These are phyloP conservation scores for Ceriops zippeliana DNA, from an alignment of 345 rosid genomes.

Conservation along the genomic window DNA sequence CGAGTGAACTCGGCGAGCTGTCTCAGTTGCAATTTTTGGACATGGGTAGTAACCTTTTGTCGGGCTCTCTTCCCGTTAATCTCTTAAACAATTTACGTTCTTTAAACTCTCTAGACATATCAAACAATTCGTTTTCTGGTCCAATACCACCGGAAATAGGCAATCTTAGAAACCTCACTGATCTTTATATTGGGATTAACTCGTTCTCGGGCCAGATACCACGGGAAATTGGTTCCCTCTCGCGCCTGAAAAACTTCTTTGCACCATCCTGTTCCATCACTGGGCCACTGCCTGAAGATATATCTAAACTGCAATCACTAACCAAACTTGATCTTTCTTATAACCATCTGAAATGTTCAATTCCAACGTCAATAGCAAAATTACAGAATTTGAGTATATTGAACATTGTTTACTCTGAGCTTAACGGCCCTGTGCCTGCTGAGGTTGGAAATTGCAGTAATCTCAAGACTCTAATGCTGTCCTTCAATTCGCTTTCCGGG, in stretches of 20 bases:
- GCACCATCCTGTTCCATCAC: slow-evolving; percentile 53
- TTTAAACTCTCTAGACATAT: slow-evolving; percentile 56
- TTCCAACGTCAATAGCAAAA: slow-evolving; percentile 57
- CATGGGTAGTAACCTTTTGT: slow-evolving; percentile 53
- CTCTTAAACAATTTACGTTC: slow-evolving; percentile 43
- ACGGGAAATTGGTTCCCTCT: slow-evolving; percentile 58
- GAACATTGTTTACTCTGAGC: slow-evolving; percentile 52
- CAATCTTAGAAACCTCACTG: slow-evolving; percentile 46
- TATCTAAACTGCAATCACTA: slow-evolving; percentile 43
- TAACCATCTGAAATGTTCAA: slow-evolving; percentile 65
- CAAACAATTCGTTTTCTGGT: slow-evolving; percentile 71
- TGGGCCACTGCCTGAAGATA: slow-evolving; percentile 70
- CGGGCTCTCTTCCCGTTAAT: slow-evolving; percentile 51
- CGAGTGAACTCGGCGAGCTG: slow-evolving; percentile 45
- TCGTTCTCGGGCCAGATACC: slow-evolving; percentile 65
- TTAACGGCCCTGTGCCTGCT: slow-evolving; percentile 63
- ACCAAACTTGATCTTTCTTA: slow-evolving; percentile 70
- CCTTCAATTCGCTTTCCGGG: slow-evolving; percentile 71
- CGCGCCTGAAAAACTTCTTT: slow-evolving; percentile 47
- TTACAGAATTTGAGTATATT: slow-evolving; percentile 46
- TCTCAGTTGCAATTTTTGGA: slow-evolving; percentile 51
- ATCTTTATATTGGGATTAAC: slow-evolving; percentile 69
- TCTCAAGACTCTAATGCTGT: slow-evolving; percentile 56
- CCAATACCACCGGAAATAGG: slow-evolving; percentile 58
- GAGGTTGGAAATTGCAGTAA: slow-evolving; percentile 66